A percentile compares a stretch with the other conserved stretches of the same genome.
These are phyloP conservation scores for Calocybe gambosa DNA, from an alignment of 1,284 basidiomycete species.

Conservation along the genomic window DNA sequence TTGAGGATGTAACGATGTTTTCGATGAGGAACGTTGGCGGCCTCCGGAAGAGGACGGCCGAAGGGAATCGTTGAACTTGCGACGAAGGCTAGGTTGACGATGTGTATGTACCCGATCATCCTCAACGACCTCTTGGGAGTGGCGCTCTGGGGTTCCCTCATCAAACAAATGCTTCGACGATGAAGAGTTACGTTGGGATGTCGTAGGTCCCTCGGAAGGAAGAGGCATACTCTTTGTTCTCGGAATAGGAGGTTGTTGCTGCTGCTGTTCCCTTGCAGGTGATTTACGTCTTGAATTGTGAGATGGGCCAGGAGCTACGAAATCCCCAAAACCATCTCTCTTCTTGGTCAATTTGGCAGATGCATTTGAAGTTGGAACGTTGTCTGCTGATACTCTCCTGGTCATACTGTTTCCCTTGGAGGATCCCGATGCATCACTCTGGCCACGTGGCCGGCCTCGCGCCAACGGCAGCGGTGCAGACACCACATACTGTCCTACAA, in stretches of 20 bases:
- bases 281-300: slow-evolving; percentile 6
- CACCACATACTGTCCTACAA: slow-evolving; percentile 10
- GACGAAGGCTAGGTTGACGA: slow-evolving; percentile 41
- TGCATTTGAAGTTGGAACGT: slow-evolving; percentile 8
- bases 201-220: slow-evolving; percentile 12
- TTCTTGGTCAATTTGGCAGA: slow-evolving; percentile 13
- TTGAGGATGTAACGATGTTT: slow-evolving; percentile 4
- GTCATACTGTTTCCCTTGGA: slow-evolving; percentile 9
- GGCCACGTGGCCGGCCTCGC: slow-evolving; percentile 18
- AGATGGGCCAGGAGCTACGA: slow-evolving; percentile 11
- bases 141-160: slow-evolving; percentile 7
- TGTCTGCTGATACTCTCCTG: slow-evolving; percentile 20
- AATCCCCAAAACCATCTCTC: slow-evolving; percentile 19
- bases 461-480: slow-evolving; percentile 17
- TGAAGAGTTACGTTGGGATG: slow-evolving; percentile 19
- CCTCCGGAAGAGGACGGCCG: slow-evolving; percentile 21
- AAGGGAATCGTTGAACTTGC: slow-evolving; percentile 41
- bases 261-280: slow-evolving; percentile 2
- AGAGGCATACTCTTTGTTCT: slow-evolving; percentile 42
- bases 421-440: slow-evolving; percentile 18
- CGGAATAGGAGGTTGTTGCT: slow-evolving; percentile 21
- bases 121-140: slow-evolving; percentile 15
- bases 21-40: slow-evolving; percentile 15
- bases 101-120: slow-evolving; percentile 35
- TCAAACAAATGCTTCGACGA: slow-evolving; percentile 15